These are phyloP conservation scores for Jimgerdemannia lactiflua DNA, from an alignment of 192 early-diverging fungal species.

Conservation along the genomic window DNA sequence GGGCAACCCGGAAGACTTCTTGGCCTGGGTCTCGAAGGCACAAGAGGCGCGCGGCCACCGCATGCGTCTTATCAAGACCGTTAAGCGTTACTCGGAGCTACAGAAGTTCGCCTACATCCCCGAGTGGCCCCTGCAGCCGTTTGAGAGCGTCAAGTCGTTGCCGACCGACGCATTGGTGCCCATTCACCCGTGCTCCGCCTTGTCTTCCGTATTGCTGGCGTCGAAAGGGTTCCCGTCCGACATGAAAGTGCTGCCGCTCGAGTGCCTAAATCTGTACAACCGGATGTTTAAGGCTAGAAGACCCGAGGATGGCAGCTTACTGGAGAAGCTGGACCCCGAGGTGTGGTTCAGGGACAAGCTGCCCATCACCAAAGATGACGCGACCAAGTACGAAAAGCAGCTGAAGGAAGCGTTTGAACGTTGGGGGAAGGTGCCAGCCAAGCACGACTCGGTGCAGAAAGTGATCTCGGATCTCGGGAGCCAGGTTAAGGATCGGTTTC, in stretches of 20 bases:
- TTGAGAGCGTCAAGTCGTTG: not conserved
- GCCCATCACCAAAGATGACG: constrained; percentile 23
- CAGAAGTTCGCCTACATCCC: constrained; percentile 35
- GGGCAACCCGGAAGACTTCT: constrained; percentile 28
- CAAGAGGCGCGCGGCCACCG: constrained; percentile 10
- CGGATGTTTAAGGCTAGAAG: constrained; percentile 12
- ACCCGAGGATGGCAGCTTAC: not conserved
- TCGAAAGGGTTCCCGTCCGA: constrained; percentile 26
- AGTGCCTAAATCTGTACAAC: constrained; percentile 33
- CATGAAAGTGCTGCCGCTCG: constrained; percentile 24
- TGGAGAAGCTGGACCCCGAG: constrained; percentile 26
- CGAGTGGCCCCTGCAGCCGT: not conserved
- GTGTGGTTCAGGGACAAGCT: constrained; percentile 18
- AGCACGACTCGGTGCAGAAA: not conserved
- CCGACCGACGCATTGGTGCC: constrained; percentile 7
- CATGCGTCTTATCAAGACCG: constrained; percentile 25
- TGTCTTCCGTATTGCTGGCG: constrained; percentile 12
- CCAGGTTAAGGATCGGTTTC: constrained; percentile 6
- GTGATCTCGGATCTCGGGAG: constrained; percentile 4
- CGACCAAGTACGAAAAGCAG: constrained; percentile 24
- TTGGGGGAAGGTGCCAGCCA: constrained; percentile 6
- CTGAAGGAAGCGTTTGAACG: constrained; percentile 21
- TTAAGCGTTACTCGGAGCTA: constrained; percentile 38
- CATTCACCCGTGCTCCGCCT: constrained; percentile 31
- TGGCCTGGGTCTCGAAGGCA: constrained; percentile 24